These are phyloP conservation scores for Suillus subalutaceus DNA, from an alignment of 768 basidiomycete genomes.

Conservation along the genomic window DNA sequence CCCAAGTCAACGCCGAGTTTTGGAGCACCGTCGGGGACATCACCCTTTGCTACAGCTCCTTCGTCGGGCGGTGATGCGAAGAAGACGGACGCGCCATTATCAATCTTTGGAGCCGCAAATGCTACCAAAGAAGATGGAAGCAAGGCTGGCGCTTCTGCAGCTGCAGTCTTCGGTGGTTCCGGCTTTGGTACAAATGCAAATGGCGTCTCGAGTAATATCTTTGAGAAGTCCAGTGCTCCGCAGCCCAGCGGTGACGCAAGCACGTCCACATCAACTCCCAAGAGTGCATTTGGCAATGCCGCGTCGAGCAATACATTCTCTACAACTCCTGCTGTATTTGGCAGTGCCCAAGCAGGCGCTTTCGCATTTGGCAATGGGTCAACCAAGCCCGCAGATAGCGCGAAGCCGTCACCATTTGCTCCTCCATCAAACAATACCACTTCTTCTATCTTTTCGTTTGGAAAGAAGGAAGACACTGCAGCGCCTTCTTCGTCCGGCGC, in stretches of 20 bases:
- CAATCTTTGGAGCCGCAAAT: slow-evolving; percentile 37
- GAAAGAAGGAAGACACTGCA: slow-evolving; percentile 1
- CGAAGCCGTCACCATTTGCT: slow-evolving; percentile 20
- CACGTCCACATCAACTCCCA: slow-evolving; percentile 26
- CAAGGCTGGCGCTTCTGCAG: slow-evolving; percentile 15
- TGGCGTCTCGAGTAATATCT: slow-evolving; percentile 17
- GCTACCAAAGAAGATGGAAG: slow-evolving; percentile 11
- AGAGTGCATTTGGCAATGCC: slow-evolving; percentile 17
- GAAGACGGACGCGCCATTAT: slow-evolving; percentile 32
- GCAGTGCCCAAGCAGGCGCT: slow-evolving; percentile 11
- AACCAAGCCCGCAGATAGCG: slow-evolving; percentile 17
- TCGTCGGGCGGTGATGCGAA: slow-evolving; percentile 25
- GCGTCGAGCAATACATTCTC: slow-evolving; percentile 20
- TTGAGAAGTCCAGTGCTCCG: slow-evolving; percentile 21
- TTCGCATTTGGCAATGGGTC: slow-evolving; percentile 27
- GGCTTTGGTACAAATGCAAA: slow-evolving; percentile 19
- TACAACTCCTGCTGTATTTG: slow-evolving; percentile 18
- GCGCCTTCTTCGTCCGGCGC: not conserved
- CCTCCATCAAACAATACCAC: slow-evolving; percentile 15
- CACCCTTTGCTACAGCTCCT: slow-evolving; percentile 26
- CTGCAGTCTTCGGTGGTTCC: slow-evolving; percentile 27
- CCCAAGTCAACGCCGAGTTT: slow-evolving; percentile 27
- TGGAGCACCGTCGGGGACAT: slow-evolving; percentile 22
- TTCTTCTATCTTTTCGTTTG: slow-evolving; percentile 12
- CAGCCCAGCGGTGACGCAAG: slow-evolving; percentile 19